Evolutionary conservation across 345 rosid genomes (phyloP), one percentile per base, ranked within the genome.

Genomic region (Chamaenerion angustifolium): DNA sequence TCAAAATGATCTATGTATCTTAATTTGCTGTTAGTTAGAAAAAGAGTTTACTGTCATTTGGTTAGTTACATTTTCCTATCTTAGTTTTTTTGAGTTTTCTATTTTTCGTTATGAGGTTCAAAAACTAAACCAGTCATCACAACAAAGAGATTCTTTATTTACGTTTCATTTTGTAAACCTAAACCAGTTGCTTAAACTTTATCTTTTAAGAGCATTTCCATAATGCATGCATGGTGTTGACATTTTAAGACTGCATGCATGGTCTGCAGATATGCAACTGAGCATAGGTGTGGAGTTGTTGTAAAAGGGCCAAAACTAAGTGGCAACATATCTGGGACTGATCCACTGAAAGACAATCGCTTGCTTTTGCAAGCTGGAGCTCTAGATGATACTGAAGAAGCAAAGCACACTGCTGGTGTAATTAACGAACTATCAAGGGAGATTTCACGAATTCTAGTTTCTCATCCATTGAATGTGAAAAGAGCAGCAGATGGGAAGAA

Each of bases 281-380:
- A 92, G 59, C 96, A 92, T 54, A 77, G 95, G 73, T 87, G 95
- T 61, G 96, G 98, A 31, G 96, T 92, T 56, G 98, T 92, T 66
- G 98, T 87, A 14, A 83, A 87, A 64, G 96, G 98, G 25, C 90
- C 95, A 51, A 76, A 62, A 63, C 67, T 92, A 25, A 92, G 96
- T 56, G 95, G 96, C 52, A 92, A 87, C 65, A 83, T 92, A 75
- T 83, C 95, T 46, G 95, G 96, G 68, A 92, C 96, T 16, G 98
- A 92, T 63, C 95, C 96, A 8, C 71, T 92, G 71, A 87, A 92
- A 51, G 96, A 87, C 73, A 75, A 83, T 43, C 87, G 93, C 59
- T 58, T 76, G 56, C 93, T 82, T 66, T 70, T 84, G 51, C 76
- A 92, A 63, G 89, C 81, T 56, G 71, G 76, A 61, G 74, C 96